Evolutionary conservation across 192 early-diverging fungal genomes (phyloP).

Genomic region (Geosiphon pyriformis): DNA sequence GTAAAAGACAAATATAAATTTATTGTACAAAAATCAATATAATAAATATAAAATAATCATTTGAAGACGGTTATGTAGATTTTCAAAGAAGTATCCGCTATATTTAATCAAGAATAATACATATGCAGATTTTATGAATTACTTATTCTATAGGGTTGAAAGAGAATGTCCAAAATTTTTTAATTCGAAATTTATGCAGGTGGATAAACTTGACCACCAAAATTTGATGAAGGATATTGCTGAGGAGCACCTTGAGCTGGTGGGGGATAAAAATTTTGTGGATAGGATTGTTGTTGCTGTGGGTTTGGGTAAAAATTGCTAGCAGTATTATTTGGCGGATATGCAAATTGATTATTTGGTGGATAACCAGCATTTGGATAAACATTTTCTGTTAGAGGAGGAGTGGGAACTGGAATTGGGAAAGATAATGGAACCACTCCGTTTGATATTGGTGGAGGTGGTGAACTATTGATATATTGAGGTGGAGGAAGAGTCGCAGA

Average conservation of each 20-base stretch:
- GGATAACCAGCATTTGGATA: not conserved
- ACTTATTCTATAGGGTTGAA: not conserved
- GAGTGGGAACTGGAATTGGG: constrained; percentile 6
- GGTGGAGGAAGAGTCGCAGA: not conserved
- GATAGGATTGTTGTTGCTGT: not conserved
- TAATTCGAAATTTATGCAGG: too few species aligned
- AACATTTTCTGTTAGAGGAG: not conserved
- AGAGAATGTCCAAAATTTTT: too few species aligned
- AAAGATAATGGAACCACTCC: not conserved
- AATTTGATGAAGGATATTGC: not conserved
- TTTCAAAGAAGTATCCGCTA: too few species aligned
- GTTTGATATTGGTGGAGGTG: not conserved
- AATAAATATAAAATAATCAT: too few species aligned
- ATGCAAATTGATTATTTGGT: not conserved
- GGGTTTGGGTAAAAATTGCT: too few species aligned
- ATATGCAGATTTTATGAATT: not conserved
- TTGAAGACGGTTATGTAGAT: too few species aligned
- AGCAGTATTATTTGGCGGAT: constrained; percentile 6
- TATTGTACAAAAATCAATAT: too few species aligned
- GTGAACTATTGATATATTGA: not conserved
- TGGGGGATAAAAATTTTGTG: constrained; percentile 11
- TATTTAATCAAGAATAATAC: too few species aligned
- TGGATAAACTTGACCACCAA: constrained; percentile 10
- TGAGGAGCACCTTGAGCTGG: not conserved
- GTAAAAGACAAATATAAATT: too few species aligned